Evolutionary conservation across 1,139 yeast genomes (phyloP).

Genomic region (Lodderomyces beijingensis): DNA sequence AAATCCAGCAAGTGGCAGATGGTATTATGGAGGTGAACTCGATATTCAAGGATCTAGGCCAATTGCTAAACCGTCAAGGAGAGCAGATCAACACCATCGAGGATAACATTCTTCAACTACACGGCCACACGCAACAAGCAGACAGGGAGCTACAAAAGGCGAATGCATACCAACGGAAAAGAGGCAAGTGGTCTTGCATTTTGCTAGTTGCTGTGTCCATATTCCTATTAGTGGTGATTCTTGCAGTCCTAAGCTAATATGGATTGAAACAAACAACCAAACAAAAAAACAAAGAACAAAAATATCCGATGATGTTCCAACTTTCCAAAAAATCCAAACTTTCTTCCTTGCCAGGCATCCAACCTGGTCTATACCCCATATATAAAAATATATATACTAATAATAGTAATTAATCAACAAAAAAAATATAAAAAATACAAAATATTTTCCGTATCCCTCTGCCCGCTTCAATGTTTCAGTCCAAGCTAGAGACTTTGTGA

Average conservation of each 20-base stretch:
- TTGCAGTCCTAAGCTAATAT: slow-evolving; percentile 34
- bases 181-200: slow-evolving; percentile 72
- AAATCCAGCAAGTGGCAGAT: slow-evolving; percentile 65
- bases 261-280: not conserved
- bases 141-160: slow-evolving; percentile 67
- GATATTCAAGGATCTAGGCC: slow-evolving; percentile 76
- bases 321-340: too few relatives aligned
- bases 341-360: too few relatives aligned
- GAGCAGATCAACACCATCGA: slow-evolving; percentile 79
- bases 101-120: slow-evolving; percentile 63
- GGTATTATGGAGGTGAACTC: slow-evolving; percentile 83
- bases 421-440: too few relatives aligned
- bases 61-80: slow-evolving; percentile 78
- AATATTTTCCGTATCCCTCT: too few relatives aligned
- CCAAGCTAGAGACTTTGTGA: not conserved
- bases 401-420: too few relatives aligned
- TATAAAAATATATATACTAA: too few relatives aligned
- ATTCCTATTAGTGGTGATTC: slow-evolving; percentile 33
- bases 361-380: too few relatives aligned
- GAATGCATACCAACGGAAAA: slow-evolving; percentile 63
- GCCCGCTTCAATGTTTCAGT: too few relatives aligned
- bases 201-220: slow-evolving; percentile 45
- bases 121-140: slow-evolving; percentile 69
- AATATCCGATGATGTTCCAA: too few relatives aligned
- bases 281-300: not conserved